Evolutionary conservation across 2,329 filamentous ascomycete species (phyloP).

Genomic region (Penicillium psychrosexuale): DNA sequence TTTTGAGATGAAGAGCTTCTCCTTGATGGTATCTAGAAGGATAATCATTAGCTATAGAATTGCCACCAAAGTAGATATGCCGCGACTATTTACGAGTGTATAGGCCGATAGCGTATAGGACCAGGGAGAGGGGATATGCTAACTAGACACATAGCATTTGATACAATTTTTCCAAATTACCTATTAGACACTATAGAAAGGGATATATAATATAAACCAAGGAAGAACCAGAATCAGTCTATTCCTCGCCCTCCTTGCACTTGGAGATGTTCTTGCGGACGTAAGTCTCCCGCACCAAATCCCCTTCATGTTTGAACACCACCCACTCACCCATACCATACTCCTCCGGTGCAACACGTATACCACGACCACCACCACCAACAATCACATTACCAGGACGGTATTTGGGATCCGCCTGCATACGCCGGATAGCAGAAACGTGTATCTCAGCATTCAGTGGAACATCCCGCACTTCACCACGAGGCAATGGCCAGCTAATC

Average conservation of each 20-base stretch:
- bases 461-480: slow-evolving; percentile 74
- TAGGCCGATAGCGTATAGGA: too few species aligned
- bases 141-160: not conserved
- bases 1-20: too few species aligned
- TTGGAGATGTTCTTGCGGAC: slow-evolving; percentile 44
- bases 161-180: not conserved
- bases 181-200: slow-evolving; percentile 1
- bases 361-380: slow-evolving; percentile 72
- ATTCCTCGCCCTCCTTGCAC: slow-evolving; percentile 26
- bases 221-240: not conserved
- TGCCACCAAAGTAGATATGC: too few species aligned
- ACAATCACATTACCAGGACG: slow-evolving; percentile 76
- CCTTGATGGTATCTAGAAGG: not conserved
- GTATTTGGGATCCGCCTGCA: slow-evolving; percentile 62
- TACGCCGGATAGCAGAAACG: slow-evolving; percentile 68
- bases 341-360: slow-evolving; percentile 57
- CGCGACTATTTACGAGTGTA: too few species aligned
- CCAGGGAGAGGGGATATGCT: too few species aligned
- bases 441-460: slow-evolving; percentile 69
- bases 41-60: not conserved
- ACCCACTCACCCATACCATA: slow-evolving; percentile 71
- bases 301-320: slow-evolving; percentile 61
- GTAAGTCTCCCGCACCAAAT: slow-evolving; percentile 68
- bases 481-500: slow-evolving; percentile 75
- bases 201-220: not conserved